Base-by-base conservation (phyloP, 2,329 filamentous ascomycete genomes). In the Exserohilum turcica region DNA sequence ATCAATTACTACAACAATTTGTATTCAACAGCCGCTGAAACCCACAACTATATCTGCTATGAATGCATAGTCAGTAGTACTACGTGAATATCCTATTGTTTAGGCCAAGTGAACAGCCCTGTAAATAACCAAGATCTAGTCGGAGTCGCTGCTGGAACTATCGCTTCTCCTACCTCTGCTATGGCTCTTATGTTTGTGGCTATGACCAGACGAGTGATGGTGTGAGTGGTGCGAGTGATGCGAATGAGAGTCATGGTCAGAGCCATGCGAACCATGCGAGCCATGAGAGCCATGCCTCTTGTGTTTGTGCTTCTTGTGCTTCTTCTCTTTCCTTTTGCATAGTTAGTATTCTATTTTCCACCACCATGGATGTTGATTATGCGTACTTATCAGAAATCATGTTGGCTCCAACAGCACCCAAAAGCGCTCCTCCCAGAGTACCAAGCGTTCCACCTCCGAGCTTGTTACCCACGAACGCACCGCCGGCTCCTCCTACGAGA, bases 381-480 rank as follows among this genome's bases (percentile, higher is more conserved):
- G 51, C 68, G 65, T 66, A 74, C 72, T 76, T 74, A 45, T 76
- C 72, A 47, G 81, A 80, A 6, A 84, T 55, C 32, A 80, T 61
- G 54, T 84, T 84, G 1, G 83, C 83, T 3, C 79, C 80, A n/a
- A 85, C 76, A 0, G 82, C 82, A 29, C 83, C 83, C 13, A 77
- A 79, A 1, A 81, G 75, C 0, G 79, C 76, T 9, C 80, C 82
- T 6, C 78, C 81, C 2, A 84, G 64, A 2, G 80, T 82, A 18
- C 80, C 79, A 21, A 85, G 65, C 31, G 79, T 57, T 15, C 83
- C 82, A 24, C 80, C 80, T 10, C 82, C 83, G 16, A 82, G 71
- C 59, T 82, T 79, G 69, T 84, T 79, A 0, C 81, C 82, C 0
- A 82, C 75, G 63, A 78, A 84, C 6, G 79, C 82, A n/a, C 80